Conservation (phyloP, 2,329 filamentous ascomycete species). For the Diaporthe humulicola region DNA sequence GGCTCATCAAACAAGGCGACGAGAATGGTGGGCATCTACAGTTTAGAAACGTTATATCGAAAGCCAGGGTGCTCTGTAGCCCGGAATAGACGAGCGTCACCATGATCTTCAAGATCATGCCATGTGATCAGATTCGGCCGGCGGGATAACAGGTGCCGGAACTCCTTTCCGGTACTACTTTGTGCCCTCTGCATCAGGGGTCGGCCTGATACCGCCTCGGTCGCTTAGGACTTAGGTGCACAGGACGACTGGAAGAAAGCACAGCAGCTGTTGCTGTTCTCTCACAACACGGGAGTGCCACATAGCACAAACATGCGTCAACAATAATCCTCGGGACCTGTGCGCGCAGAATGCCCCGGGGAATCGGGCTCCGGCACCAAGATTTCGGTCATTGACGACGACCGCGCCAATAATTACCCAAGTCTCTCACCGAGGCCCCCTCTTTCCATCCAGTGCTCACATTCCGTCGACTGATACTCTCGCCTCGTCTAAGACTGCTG, state of each 20-base stretch:
- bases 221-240: background rate
- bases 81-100: constrained; percentile 54
- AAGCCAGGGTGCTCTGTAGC: constrained; percentile 74
- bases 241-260: background rate
- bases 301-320: constrained; percentile 9
- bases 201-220: background rate
- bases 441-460: background rate
- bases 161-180: background rate
- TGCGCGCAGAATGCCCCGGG: constrained; percentile 1
- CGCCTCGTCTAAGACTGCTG: background rate
- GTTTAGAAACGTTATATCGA: constrained; percentile 73
- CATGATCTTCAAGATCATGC: constrained; percentile 15
- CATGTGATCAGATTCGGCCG: constrained; percentile 14
- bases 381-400: background rate
- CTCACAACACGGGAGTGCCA: background rate
- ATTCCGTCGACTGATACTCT: background rate
- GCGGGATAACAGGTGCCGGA: constrained; percentile 10
- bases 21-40: constrained; percentile 73
- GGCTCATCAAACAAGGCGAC: constrained; percentile 74
- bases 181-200: constrained; percentile 15
- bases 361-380: constrained; percentile 4
- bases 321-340: background rate
- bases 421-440: constrained; percentile 19
- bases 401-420: constrained; percentile 23
- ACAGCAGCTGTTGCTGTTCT: background rate